Conservation (phyloP, 768 basidiomycete genomes). For the Lyophyllum shimeji region DNA sequence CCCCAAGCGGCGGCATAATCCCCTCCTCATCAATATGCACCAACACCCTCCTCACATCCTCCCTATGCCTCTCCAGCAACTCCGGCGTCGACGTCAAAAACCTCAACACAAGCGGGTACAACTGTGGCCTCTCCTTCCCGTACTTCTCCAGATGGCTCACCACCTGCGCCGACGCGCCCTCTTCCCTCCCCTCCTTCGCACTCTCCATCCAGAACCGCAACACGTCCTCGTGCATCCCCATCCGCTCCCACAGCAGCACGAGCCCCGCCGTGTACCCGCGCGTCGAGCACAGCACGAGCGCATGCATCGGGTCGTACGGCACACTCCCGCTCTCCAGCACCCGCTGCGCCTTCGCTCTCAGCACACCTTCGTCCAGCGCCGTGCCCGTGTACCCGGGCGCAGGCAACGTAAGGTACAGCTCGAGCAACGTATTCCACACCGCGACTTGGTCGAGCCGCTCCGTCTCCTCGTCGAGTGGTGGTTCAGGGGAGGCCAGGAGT, state of each 20-base stretch:
- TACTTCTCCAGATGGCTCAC: constrained; percentile 74
- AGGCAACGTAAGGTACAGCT: constrained; percentile 81
- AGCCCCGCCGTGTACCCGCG: constrained; percentile 80
- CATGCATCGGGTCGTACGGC: constrained; percentile 89
- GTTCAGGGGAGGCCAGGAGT: constrained; percentile 6
- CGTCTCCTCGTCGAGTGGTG: constrained; percentile 41
- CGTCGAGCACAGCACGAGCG: constrained; percentile 91
- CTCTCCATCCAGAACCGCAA: constrained; percentile 90
- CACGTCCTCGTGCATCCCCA: constrained; percentile 97
- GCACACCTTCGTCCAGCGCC: constrained; percentile 30
- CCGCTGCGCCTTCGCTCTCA: constrained; percentile 68
- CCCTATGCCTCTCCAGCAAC: constrained; percentile 67
- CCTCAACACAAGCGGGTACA: constrained; percentile 86
- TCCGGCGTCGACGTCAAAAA: constrained; percentile 85
- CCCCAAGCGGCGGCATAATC: constrained; percentile 86
- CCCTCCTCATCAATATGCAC: constrained; percentile 76
- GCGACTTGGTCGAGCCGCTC: constrained; percentile 46
- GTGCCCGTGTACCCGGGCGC: constrained; percentile 21
- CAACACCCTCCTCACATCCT: constrained; percentile 70
- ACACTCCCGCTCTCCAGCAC: constrained; percentile 60
- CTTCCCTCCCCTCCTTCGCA: constrained; percentile 38
- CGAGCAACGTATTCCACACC: constrained; percentile 30
- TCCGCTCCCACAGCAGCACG: constrained; percentile 87
- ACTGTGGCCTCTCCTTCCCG: constrained; percentile 63
- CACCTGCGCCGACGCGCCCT: constrained; percentile 53